Conservation (phyloP, 331 rosid species). For the Malus hybrid region DNA sequence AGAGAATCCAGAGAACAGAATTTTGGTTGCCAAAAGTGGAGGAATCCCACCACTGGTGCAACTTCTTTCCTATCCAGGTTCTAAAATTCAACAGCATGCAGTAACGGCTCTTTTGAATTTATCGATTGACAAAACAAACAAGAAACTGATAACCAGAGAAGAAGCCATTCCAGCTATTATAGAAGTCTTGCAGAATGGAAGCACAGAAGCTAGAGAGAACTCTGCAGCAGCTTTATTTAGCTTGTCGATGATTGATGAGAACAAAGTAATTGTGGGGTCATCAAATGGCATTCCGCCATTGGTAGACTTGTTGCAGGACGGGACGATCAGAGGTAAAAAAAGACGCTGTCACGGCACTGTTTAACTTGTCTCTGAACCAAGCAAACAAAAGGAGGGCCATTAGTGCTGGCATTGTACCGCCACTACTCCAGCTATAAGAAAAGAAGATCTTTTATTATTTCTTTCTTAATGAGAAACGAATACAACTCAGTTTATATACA, state of each 20-base stretch:
- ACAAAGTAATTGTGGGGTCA: constrained; percentile 46
- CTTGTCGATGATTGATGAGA: constrained; percentile 74
- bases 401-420: constrained; percentile 51
- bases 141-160: constrained; percentile 42
- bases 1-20: constrained; percentile 57
- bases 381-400: constrained; percentile 48
- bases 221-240: constrained; percentile 89
- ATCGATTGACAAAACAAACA: constrained; percentile 67
- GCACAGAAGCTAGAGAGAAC: constrained; percentile 63
- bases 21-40: constrained; percentile 48
- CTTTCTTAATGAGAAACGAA: no score
- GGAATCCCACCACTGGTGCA: constrained; percentile 64
- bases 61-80: constrained; percentile 61
- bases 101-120: constrained; percentile 72
- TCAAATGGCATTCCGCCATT: constrained; percentile 54
- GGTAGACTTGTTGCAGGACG: constrained; percentile 43
- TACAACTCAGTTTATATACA: no score
- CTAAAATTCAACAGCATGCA: constrained; percentile 62
- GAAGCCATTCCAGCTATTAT: constrained; percentile 70
- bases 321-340: constrained; percentile 52
- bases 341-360: constrained; percentile 76
- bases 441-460: no score
- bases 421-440: constrained; percentile 26
- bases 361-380: constrained; percentile 42
- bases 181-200: constrained; percentile 54